Evolutionary conservation across 805 yeast genomes (phyloP).

Genomic region (Metschnikowia drakensbergensis): DNA sequence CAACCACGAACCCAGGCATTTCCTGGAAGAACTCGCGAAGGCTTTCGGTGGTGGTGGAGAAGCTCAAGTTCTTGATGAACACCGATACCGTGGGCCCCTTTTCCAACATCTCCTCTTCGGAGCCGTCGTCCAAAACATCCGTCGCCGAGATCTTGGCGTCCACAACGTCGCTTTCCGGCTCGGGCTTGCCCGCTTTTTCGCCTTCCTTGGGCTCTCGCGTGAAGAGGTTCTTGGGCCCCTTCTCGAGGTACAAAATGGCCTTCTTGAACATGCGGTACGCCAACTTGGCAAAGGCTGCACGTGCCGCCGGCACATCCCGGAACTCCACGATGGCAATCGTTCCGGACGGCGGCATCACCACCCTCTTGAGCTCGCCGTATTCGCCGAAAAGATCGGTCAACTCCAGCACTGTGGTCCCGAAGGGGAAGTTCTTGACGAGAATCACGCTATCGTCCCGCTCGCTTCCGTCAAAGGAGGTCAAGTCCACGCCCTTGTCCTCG

Average conservation of each 20-base stretch:
- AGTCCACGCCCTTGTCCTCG: slow-evolving; percentile 80
- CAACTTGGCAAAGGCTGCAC: slow-evolving; percentile 83
- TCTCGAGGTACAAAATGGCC: slow-evolving; percentile 83
- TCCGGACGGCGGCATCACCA: slow-evolving; percentile 94
- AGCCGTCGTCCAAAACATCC: slow-evolving; percentile 35
- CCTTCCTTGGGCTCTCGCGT: slow-evolving; percentile 51
- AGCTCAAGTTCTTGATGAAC: slow-evolving; percentile 89
- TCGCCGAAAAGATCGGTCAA: slow-evolving; percentile 76
- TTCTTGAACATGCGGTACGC: slow-evolving; percentile 87
- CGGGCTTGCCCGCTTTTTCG: slow-evolving; percentile 19
- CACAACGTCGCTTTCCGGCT: slow-evolving; percentile 15
- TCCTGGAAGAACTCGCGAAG: slow-evolving; percentile 61
- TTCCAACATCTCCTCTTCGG: slow-evolving; percentile 39
- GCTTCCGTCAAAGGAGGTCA: slow-evolving; percentile 59
- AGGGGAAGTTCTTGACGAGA: slow-evolving; percentile 86
- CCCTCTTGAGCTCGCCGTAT: slow-evolving; percentile 73
- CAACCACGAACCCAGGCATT: slow-evolving; percentile 75
- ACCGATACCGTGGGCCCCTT: slow-evolving; percentile 79
- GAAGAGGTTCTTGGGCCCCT: slow-evolving; percentile 85
- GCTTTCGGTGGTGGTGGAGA: slow-evolving; percentile 61
- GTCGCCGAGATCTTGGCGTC: slow-evolving; percentile 42
- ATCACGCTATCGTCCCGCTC: slow-evolving; percentile 80
- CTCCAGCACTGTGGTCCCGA: slow-evolving; percentile 77
- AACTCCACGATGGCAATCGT: slow-evolving; percentile 93
- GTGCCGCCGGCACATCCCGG: slow-evolving; percentile 75